Conservation (phyloP, 495 filamentous ascomycete genomes). For the Astrothelium macrocarpum region DNA sequence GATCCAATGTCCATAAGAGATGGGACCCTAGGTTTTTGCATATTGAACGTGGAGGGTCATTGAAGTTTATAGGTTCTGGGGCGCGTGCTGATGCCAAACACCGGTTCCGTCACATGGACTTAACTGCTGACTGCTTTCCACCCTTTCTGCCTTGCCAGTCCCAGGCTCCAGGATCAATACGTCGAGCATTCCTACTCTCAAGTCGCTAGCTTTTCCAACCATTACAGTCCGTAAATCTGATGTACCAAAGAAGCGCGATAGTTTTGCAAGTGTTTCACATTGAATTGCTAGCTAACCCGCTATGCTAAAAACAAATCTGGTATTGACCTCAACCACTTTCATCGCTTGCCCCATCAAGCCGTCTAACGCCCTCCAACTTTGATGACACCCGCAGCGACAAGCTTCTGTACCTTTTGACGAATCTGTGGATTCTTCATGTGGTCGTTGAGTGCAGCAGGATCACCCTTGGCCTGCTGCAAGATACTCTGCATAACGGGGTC, state of each 20-base stretch:
- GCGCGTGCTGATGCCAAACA: not conserved
- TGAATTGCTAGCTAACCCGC: not conserved
- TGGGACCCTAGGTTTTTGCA: not conserved
- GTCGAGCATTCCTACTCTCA: too few relatives aligned
- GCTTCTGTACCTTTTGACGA: slow-evolving; percentile 77
- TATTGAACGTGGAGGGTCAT: not conserved
- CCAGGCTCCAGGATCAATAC: too few relatives aligned
- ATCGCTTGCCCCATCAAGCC: not conserved
- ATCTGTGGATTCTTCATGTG: slow-evolving; percentile 92
- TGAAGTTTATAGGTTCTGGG: not conserved
- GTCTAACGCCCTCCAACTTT: slow-evolving; percentile 51
- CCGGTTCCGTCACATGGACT: not conserved
- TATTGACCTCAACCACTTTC: not conserved
- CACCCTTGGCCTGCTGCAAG: slow-evolving; percentile 87
- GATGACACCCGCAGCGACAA: slow-evolving; percentile 88
- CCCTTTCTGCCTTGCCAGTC: too few relatives aligned
- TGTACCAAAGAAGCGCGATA: not conserved
- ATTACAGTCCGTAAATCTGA: too few relatives aligned
- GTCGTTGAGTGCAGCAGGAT: slow-evolving; percentile 83
- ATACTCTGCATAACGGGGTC: slow-evolving; percentile 98
- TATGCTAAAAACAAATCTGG: slow-evolving; percentile 4
- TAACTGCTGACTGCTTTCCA: not conserved
- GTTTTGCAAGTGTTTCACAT: not conserved
- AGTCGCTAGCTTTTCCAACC: too few relatives aligned
- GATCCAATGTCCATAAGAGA: not conserved